Conservation (phyloP, 306 rosid species). For the Carpinus fangiana region DNA sequence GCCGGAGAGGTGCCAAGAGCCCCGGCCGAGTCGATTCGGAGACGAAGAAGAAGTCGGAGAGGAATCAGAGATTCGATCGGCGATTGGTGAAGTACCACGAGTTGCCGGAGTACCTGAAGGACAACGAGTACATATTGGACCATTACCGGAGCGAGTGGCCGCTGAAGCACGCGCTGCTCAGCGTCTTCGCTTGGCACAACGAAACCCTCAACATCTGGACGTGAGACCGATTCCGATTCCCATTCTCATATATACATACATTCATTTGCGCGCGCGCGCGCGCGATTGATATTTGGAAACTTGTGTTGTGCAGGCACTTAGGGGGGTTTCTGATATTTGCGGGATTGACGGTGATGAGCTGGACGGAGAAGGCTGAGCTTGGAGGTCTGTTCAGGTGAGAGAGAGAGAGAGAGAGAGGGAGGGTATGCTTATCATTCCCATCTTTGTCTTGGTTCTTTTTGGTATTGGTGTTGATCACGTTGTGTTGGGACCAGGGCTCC, state of each 20-base stretch:
- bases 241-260: not conserved
- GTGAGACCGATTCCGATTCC: slow-evolving; percentile 23
- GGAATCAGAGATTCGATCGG: slow-evolving; percentile 21
- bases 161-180: slow-evolving; percentile 60
- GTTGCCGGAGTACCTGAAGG: slow-evolving; percentile 74
- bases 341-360: slow-evolving; percentile 52
- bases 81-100: slow-evolving; percentile 68
- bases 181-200: slow-evolving; percentile 83
- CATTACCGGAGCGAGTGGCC: slow-evolving; percentile 92
- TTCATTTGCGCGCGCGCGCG: too few relatives aligned
- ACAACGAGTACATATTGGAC: slow-evolving; percentile 80
- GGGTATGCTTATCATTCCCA: slow-evolving; percentile 12
- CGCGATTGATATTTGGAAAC: not conserved
- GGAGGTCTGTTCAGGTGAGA: slow-evolving; percentile 38
- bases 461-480: not conserved
- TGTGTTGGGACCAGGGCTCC: slow-evolving; percentile 41
- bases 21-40: slow-evolving; percentile 2
- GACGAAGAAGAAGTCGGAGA: slow-evolving; percentile 18
- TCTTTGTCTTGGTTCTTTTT: not conserved
- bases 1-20: slow-evolving; percentile 19
- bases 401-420: not conserved
- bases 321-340: slow-evolving; percentile 70
- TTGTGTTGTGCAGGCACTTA: slow-evolving; percentile 55
- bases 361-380: slow-evolving; percentile 30
- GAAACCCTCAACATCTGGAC: slow-evolving; percentile 94